phyloP scores from a whole-genome alignment of 176 grass and related monocot species.

The Tillandsia fasciculata region DNA sequence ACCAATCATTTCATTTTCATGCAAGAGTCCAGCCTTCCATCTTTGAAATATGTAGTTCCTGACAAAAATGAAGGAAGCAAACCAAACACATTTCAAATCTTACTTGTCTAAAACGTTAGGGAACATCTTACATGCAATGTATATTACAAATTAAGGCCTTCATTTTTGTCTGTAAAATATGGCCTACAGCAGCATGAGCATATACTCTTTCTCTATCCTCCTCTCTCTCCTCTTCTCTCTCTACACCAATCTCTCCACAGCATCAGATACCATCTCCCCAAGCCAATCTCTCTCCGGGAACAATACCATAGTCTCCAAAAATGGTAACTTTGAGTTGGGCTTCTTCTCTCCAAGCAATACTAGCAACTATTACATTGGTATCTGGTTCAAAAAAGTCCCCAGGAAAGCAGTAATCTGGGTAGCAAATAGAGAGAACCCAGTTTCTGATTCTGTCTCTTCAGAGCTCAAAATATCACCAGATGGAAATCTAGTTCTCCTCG shows the following conservation, averaged over 20 bases:
- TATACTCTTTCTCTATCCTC: not conserved
- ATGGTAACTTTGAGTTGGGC: constrained; percentile 52
- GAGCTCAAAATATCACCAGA: constrained; percentile 26
- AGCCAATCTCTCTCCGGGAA: constrained; percentile 36
- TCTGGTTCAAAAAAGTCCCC: constrained; percentile 31
- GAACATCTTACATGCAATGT: too few relatives aligned
- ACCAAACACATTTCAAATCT: too few relatives aligned
- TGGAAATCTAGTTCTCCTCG: constrained; percentile 39
- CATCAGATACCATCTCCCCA: constrained; percentile 31
- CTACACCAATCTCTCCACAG: not conserved
- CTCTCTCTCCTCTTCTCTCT: constrained; percentile 20
- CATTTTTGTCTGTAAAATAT: too few relatives aligned
- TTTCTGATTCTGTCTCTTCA: constrained; percentile 21
- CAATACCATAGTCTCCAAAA: constrained; percentile 40
- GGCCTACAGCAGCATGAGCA: too few relatives aligned
- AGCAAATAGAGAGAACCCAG: constrained; percentile 44
- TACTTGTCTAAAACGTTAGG: too few relatives aligned
- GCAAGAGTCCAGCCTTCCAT: too few relatives aligned
- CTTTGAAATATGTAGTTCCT: too few relatives aligned
- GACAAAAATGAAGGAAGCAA: too few relatives aligned
- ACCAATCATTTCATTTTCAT: too few relatives aligned
- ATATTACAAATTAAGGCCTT: too few relatives aligned
- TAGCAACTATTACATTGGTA: constrained; percentile 37
- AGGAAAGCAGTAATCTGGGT: constrained; percentile 40
- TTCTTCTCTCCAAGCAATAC: constrained; percentile 46